Conservation (phyloP, 129 eudicot species). For the Saposhnikovia divaricata region DNA sequence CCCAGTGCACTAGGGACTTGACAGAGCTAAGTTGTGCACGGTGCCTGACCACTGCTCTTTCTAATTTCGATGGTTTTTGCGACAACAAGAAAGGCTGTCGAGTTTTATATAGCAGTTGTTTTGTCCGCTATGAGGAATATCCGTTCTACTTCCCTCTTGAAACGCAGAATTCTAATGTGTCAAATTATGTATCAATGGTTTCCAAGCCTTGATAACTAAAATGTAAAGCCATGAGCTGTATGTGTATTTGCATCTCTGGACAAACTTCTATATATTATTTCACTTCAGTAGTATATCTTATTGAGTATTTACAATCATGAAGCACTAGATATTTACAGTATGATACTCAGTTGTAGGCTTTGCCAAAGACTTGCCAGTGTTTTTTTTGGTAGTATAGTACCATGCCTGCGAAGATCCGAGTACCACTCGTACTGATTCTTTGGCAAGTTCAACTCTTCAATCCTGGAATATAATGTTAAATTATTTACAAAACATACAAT, state of each 20-base stretch:
- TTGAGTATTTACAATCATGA: slow-evolving; percentile 11
- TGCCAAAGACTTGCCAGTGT: too few species aligned
- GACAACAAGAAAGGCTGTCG: slow-evolving; percentile 60
- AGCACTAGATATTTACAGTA: neutral
- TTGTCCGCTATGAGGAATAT: slow-evolving; percentile 61
- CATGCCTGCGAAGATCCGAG: too few species aligned
- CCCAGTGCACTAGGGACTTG: slow-evolving; percentile 71
- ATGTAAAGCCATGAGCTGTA: neutral
- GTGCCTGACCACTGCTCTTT: slow-evolving; percentile 57
- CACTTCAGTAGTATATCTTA: neutral
- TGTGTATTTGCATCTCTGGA: neutral
- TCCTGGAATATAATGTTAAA: too few species aligned
- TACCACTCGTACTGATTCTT: too few species aligned
- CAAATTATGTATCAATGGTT: slow-evolving; percentile 19
- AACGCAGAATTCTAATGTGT: slow-evolving; percentile 14
- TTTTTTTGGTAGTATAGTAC: too few species aligned
- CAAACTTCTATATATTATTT: neutral
- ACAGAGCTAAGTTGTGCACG: slow-evolving; percentile 46
- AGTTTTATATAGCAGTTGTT: slow-evolving; percentile 67
- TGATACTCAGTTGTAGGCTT: too few species aligned
- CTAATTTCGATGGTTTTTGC: slow-evolving; percentile 40
- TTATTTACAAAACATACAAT: too few species aligned
- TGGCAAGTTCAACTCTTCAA: too few species aligned
- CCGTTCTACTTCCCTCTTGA: slow-evolving; percentile 73
- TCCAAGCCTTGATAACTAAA: slow-evolving; percentile 17